phyloP scores from a whole-genome alignment of 805 yeast species.

The Maudiozyma turicensis region DNA sequence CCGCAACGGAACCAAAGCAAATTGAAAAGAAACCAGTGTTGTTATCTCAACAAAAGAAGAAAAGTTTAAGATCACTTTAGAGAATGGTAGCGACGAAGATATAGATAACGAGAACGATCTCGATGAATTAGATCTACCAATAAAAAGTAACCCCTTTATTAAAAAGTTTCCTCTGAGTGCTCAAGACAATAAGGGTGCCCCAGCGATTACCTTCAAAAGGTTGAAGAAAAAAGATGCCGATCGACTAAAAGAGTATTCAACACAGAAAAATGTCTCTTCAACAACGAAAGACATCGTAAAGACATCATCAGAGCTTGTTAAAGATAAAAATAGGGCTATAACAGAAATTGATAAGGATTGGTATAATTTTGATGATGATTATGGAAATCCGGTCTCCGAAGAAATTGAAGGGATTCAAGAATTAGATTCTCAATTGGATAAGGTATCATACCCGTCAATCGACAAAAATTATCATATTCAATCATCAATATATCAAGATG shows the following conservation, averaged over 20 bases:
- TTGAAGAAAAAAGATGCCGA: constrained; percentile 16
- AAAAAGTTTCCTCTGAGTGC: not conserved
- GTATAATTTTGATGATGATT: constrained; percentile 27
- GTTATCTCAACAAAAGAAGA: constrained; percentile 1
- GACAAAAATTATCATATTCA: not conserved
- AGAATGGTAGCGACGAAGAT: constrained; percentile 1
- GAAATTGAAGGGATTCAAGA: constrained; percentile 1
- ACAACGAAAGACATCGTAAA: not conserved
- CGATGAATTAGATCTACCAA: not conserved
- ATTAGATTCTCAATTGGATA: not conserved
- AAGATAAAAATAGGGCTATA: not conserved
- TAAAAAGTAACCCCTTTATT: not conserved
- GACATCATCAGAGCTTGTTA: no score
- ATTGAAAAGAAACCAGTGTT: not conserved
- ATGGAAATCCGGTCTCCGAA: constrained; percentile 14
- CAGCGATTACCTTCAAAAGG: constrained; percentile 11
- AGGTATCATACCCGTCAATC: not conserved
- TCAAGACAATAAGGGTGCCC: not conserved
- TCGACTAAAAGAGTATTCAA: constrained; percentile 14
- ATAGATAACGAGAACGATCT: constrained; percentile 3
- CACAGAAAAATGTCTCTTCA: not conserved
- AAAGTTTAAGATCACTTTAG: not conserved
- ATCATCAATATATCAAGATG: not conserved
- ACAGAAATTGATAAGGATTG: constrained; percentile 23
- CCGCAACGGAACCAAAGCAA: not conserved